Percentiles rank a stretch among this genome's conserved stretches.
Conservation (phyloP, 2,329 filamentous ascomycete species). For the Alternaria infectoria region DNA sequence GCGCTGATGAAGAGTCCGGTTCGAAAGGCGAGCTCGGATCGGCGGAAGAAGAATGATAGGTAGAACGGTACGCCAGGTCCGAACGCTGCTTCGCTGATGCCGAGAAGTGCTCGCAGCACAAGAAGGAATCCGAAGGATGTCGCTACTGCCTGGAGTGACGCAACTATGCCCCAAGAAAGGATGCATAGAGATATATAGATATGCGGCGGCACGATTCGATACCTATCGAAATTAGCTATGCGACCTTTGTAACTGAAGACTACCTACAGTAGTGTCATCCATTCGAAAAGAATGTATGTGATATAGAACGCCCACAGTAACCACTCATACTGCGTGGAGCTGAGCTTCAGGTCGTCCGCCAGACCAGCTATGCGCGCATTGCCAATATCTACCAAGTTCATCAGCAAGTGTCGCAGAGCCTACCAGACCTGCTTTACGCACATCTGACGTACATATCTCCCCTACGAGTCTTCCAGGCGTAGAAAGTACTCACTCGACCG, state of each 20-base stretch:
- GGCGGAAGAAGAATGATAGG: conserved; percentile 67
- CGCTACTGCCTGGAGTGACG: conserved; percentile 69
- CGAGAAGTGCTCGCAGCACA: conserved; percentile 65
- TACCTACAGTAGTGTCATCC: conserved; percentile 66
- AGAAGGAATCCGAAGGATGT: conserved; percentile 61
- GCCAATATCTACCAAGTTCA: conserved; percentile 57
- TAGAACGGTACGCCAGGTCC: conserved; percentile 69
- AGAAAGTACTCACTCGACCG: conserved; percentile 69
- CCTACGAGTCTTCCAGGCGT: not conserved
- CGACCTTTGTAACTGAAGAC: not conserved
- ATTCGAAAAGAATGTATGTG: conserved; percentile 68
- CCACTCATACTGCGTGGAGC: conserved; percentile 65
- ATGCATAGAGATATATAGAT: conserved; percentile 70
- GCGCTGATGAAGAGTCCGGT: conserved; percentile 87
- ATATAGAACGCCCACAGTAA: conserved; percentile 68
- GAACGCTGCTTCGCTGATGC: conserved; percentile 67
- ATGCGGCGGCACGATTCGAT: conserved; percentile 65
- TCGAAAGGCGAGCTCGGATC: conserved; percentile 79
- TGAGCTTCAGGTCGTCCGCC: conserved; percentile 60
- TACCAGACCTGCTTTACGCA: not conserved
- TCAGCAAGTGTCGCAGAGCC: conserved; percentile 7
- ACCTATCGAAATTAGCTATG: conserved; percentile 38
- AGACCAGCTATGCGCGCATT: conserved; percentile 69
- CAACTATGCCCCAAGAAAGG: conserved; percentile 77
- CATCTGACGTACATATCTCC: conserved; percentile 32